Evolutionary conservation across 2,329 filamentous ascomycete species (phyloP), one percentile per base, ranked within the genome.

Genomic region (Aspergillus viridinutans): DNA sequence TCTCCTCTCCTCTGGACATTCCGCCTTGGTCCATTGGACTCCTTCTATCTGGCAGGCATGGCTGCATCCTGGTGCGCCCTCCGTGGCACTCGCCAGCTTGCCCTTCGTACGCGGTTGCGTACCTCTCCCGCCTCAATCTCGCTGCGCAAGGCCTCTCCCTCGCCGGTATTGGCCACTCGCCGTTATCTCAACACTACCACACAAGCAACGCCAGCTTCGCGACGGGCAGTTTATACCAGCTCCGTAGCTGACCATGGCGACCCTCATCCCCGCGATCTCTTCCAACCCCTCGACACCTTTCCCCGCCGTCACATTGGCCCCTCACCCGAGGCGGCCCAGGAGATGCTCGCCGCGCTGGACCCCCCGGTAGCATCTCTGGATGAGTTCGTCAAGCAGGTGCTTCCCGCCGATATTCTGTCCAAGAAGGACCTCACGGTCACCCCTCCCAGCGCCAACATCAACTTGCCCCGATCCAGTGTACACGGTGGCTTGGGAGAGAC

Each of bases 251-350:
- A 96, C 64, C 93, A 97, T 75, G 92, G 72, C 26, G 70, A 69
- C 23, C 69, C 71, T 17, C 69, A 73, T 50, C 72, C 72, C 21
- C 66, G 67, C 49, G 73, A 78, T 55, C 61, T 75, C 47, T 77
- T 78, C 61, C 75, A 76, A 40, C 78, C 80, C 49, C 71, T 81
- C 47, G 80, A 82, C 69, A 80, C 85, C 43, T 96, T 96, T 69
- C 81, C 89, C 55, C 83, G 88, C 57, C 86, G 93, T 50, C 93
- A 97, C 76, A 96, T 97, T 76, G 92, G 92, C 1, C 92, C 92
- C 3, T 86, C 88, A 52, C 81, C 87, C 35, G 78, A 81, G 48
- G 86, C 90, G 54, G 83, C 86, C 1, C 79, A 86, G 63, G 80
- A 86, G 68, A 97, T 97, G 93, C 85, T 97, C 58, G 84, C 87